Conservation (phyloP, 2,329 filamentous ascomycete species). For the Alternaria metachromatica region DNA sequence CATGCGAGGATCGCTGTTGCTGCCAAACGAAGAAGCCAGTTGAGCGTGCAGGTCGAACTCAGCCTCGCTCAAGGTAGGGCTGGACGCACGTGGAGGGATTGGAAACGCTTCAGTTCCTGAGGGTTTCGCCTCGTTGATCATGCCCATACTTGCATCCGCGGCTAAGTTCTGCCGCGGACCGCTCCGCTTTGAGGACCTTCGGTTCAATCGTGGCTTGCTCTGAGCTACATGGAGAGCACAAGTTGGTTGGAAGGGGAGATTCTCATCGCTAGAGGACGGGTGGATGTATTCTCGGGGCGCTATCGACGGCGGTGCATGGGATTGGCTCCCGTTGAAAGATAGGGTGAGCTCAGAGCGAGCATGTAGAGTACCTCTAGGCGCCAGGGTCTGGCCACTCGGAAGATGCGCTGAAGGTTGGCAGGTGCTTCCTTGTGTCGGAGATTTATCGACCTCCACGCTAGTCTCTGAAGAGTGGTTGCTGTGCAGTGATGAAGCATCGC, state of each 20-base stretch:
- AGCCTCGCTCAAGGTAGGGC: slow-evolving; percentile 57
- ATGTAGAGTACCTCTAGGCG: slow-evolving; percentile 34
- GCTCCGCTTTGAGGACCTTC: slow-evolving; percentile 30
- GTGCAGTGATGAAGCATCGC: slow-evolving; percentile 48
- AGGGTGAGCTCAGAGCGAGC: slow-evolving; percentile 13
- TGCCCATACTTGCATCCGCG: slow-evolving; percentile 24
- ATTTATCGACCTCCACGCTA: slow-evolving; percentile 44
- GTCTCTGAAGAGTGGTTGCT: slow-evolving; percentile 51
- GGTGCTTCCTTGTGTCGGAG: slow-evolving; percentile 20
- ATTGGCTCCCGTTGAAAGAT: slow-evolving; percentile 18
- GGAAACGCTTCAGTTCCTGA: slow-evolving; percentile 25
- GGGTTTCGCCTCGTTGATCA: slow-evolving; percentile 32
- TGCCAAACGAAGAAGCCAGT: slow-evolving; percentile 42
- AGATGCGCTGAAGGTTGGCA: slow-evolving; percentile 23
- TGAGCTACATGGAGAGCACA: slow-evolving; percentile 25
- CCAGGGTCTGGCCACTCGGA: slow-evolving; percentile 25
- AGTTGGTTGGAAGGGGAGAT: slow-evolving; percentile 35
- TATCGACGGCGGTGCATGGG: slow-evolving; percentile 21
- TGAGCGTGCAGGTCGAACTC: slow-evolving; percentile 48
- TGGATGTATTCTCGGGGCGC: slow-evolving; percentile 35
- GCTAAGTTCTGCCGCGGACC: slow-evolving; percentile 20
- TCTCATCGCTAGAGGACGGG: slow-evolving; percentile 27
- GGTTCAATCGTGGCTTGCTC: slow-evolving; percentile 24
- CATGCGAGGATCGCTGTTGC: slow-evolving; percentile 48
- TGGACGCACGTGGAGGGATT: slow-evolving; percentile 26